phyloP scores from a whole-genome alignment of 805 yeast genomes.

The Lipomyces starkeyi region DNA sequence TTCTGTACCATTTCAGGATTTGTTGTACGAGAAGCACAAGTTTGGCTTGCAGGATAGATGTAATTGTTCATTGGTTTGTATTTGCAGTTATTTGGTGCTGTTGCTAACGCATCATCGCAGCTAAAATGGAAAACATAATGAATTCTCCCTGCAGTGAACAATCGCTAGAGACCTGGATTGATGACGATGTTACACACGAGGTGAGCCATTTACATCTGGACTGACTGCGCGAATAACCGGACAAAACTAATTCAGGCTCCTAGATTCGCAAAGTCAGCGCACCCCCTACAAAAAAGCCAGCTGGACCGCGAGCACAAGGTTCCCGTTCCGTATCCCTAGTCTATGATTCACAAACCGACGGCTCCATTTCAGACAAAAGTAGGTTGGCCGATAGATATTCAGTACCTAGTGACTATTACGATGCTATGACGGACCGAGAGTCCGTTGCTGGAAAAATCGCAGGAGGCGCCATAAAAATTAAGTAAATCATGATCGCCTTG shows the following conservation, averaged over 20 bases:
- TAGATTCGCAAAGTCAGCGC: not conserved
- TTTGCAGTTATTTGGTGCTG: not conserved
- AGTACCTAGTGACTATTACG: not conserved
- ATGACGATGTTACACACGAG: not conserved
- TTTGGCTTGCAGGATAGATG: not conserved
- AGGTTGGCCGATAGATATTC: not conserved
- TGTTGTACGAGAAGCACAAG: not conserved
- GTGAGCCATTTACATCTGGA: not conserved
- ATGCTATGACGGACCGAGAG: not conserved
- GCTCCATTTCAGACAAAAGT: not conserved
- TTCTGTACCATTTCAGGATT: not conserved
- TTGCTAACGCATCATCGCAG: not conserved
- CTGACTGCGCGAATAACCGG: not conserved
- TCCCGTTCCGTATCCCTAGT: not conserved
- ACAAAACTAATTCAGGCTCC: not conserved
- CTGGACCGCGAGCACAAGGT: conserved; percentile 2
- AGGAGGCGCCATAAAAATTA: not conserved
- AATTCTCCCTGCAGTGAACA: conserved; percentile 1
- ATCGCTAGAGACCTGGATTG: conserved; percentile 10
- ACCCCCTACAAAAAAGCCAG: not conserved
- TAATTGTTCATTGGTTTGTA: not conserved
- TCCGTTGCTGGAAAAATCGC: not conserved
- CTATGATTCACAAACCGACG: not conserved
- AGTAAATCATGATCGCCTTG: not conserved
- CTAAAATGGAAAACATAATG: not conserved